Conservation (phyloP, 257 asterid species). For the Capsicum baccatum region DNA sequence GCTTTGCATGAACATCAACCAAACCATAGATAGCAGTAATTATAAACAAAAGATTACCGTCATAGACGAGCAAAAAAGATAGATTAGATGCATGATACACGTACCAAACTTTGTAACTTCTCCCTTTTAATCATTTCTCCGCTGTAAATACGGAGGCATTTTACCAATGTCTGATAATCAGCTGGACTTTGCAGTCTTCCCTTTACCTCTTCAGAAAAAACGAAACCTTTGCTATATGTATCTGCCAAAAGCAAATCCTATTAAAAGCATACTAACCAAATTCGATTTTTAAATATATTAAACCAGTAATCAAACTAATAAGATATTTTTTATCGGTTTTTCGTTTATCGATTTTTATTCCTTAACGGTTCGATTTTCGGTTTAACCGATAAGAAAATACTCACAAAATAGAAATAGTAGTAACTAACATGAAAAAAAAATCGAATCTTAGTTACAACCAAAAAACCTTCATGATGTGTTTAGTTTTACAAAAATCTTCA, state of each 20-base stretch:
- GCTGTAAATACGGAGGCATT: conserved; percentile 92
- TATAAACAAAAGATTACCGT: neutral
- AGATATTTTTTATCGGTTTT: no score
- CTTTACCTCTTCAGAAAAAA: conserved; percentile 90
- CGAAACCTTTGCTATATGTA: conserved; percentile 68
- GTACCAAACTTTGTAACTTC: conserved; percentile 88
- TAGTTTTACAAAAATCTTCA: no score
- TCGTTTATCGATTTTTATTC: no score
- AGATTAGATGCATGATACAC: conserved; percentile 28
- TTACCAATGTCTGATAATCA: conserved; percentile 92
- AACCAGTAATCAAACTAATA: no score
- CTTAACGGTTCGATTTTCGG: no score
- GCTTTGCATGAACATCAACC: neutral
- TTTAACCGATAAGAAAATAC: no score
- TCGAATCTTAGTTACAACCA: no score
- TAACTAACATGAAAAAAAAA: no score
- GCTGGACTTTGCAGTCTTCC: conserved; percentile 77
- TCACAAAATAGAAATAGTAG: no score
- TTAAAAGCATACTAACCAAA: conserved; percentile 8
- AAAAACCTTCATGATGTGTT: no score
- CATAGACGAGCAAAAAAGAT: neutral
- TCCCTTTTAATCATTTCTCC: conserved; percentile 85
- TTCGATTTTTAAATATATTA: no score
- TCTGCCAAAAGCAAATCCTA: conserved; percentile 53
- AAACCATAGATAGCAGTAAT: neutral